Evolutionary conservation across 108 stramenopile genomes (phyloP).

Genomic region (Cyclostephanos tholiformis): DNA sequence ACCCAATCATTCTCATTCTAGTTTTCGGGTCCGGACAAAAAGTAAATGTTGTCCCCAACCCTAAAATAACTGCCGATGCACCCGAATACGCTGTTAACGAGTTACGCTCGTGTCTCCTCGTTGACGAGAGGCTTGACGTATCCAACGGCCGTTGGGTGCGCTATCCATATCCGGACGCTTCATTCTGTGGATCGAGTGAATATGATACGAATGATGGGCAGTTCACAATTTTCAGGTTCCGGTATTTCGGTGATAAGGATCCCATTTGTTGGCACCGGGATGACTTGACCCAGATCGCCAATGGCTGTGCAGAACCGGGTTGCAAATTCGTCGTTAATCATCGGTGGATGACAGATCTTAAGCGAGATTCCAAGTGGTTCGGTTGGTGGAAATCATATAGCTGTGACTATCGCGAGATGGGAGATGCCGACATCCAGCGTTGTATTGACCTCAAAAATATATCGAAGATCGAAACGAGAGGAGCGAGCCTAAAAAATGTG

Average conservation of each 20-base stretch:
- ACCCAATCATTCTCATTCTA: not conserved
- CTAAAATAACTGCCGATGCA: not conserved
- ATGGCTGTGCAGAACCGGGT: constrained; percentile 28
- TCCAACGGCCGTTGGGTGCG: constrained; percentile 35
- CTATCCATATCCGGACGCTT: constrained; percentile 36
- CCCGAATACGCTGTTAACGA: not conserved
- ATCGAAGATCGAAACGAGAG: constrained; percentile 18
- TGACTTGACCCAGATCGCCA: constrained; percentile 37
- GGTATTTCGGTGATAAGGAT: constrained; percentile 22
- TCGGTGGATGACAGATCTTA: constrained; percentile 28
- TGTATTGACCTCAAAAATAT: constrained; percentile 35
- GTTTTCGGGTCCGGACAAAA: constrained; percentile 29
- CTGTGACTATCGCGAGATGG: constrained; percentile 37
- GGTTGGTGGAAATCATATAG: constrained; percentile 37
- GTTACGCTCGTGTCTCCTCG: constrained; percentile 17
- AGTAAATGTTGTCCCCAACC: constrained; percentile 10
- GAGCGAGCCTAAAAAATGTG: constrained; percentile 20
- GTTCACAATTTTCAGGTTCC: not conserved
- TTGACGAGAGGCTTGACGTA: constrained; percentile 25
- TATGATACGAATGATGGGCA: not conserved
- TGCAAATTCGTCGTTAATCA: constrained; percentile 19
- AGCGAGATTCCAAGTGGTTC: constrained; percentile 20
- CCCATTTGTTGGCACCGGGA: constrained; percentile 48
- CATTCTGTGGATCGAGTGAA: constrained; percentile 10
- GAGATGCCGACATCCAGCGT: constrained; percentile 24